These are phyloP conservation scores for Radiomyces spectabilis DNA, from an alignment of 192 early-diverging fungal species.

Conservation along the genomic window DNA sequence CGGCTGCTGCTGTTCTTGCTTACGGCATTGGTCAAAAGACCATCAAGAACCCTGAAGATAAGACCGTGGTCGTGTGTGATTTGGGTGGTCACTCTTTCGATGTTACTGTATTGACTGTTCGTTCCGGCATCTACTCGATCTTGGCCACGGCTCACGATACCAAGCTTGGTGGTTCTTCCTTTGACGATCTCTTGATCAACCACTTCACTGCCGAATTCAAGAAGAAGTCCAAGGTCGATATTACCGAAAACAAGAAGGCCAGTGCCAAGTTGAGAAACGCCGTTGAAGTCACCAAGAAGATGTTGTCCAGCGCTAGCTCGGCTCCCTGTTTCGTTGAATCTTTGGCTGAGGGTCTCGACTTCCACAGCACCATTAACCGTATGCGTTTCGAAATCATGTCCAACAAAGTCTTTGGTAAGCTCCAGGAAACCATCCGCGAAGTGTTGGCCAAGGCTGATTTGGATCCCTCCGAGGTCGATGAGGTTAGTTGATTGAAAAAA, in stretches of 20 bases:
- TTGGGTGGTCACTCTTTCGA: slow-evolving; percentile 83
- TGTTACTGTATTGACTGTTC: slow-evolving; percentile 67
- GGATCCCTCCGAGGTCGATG: slow-evolving; percentile 67
- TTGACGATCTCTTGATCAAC: slow-evolving; percentile 77
- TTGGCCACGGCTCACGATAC: slow-evolving; percentile 69
- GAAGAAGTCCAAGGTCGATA: slow-evolving; percentile 76
- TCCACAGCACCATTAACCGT: slow-evolving; percentile 74
- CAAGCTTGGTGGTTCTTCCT: slow-evolving; percentile 74
- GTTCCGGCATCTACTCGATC: slow-evolving; percentile 68
- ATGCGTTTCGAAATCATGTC: slow-evolving; percentile 88
- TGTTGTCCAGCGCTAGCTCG: slow-evolving; percentile 66
- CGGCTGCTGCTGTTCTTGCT: slow-evolving; percentile 83
- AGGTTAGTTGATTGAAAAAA: too few species aligned
- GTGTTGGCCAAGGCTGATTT: slow-evolving; percentile 63
- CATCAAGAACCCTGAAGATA: slow-evolving; percentile 53
- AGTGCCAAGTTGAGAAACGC: slow-evolving; percentile 75
- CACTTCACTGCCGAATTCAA: slow-evolving; percentile 86
- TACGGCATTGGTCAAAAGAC: slow-evolving; percentile 60
- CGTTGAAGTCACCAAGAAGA: slow-evolving; percentile 89
- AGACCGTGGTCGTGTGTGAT: slow-evolving; percentile 79
- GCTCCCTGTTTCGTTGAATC: slow-evolving; percentile 93
- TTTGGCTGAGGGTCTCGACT: slow-evolving; percentile 86
- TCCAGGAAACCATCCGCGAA: slow-evolving; percentile 56
- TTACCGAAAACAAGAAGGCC: slow-evolving; percentile 67
- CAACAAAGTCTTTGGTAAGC: slow-evolving; percentile 64